Evolutionary conservation across 2,329 filamentous ascomycete genomes (phyloP).

Genomic region (Emergomyces africanus): DNA sequence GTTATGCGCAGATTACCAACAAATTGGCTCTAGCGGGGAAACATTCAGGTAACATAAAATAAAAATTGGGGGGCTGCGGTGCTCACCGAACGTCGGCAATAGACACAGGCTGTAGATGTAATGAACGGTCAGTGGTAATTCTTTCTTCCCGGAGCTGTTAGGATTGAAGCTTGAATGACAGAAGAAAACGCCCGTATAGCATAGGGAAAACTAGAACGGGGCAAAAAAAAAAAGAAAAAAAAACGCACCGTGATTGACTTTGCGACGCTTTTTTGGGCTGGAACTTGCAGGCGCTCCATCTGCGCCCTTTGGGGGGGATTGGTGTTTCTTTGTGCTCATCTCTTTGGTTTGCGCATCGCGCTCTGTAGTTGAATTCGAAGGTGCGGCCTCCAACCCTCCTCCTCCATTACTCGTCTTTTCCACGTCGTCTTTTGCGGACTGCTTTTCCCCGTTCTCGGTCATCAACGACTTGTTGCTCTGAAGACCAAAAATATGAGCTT

Average conservation of each 20-base stretch:
- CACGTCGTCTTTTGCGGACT: conserved; percentile 4
- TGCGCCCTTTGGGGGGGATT: conserved; percentile 13
- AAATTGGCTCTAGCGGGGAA: neutral
- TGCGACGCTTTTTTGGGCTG: conserved; percentile 72
- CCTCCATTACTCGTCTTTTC: conserved; percentile 19
- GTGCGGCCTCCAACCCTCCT: conserved; percentile 14
- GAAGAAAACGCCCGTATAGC: neutral
- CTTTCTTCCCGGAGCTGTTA: neutral
- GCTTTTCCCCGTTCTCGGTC: conserved; percentile 9
- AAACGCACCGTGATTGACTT: conserved; percentile 73
- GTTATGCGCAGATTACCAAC: conserved; percentile 13
- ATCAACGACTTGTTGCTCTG: conserved; percentile 4
- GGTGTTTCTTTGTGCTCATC: conserved; percentile 18
- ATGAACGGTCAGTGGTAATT: conserved; percentile 22
- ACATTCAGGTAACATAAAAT: neutral
- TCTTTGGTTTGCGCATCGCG: conserved; percentile 17
- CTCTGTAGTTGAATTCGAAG: conserved; percentile 8
- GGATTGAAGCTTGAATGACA: neutral
- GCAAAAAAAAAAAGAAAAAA: conserved; percentile 1
- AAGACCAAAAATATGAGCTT: neutral
- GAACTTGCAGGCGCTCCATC: conserved; percentile 24
- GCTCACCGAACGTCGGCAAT: conserved; percentile 84
- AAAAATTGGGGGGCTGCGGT: neutral
- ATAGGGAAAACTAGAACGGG: too few relatives aligned
- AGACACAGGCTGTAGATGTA: conserved; percentile 61